A percentile compares a stretch with the other conserved stretches of the same genome.
Evolutionary conservation across 176 grass and related monocot species (phyloP).

Genomic region (Cenchrus fungigraminus): DNA sequence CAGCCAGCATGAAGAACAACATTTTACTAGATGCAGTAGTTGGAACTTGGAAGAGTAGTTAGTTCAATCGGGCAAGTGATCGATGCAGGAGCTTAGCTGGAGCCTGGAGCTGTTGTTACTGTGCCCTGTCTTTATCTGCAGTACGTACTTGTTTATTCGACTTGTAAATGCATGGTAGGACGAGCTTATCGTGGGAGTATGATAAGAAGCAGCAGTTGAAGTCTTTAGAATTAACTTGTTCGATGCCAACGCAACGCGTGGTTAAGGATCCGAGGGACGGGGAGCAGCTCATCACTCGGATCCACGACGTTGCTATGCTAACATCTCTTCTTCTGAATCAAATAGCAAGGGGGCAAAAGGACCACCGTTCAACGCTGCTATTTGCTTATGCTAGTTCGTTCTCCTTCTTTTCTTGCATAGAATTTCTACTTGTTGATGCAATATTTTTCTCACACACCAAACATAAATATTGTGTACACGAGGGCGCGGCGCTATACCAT

Average conservation of each 20-base stretch:
- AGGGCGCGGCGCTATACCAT: too few relatives aligned
- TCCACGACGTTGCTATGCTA: not conserved
- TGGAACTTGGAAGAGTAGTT: too few relatives aligned
- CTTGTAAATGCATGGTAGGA: not conserved
- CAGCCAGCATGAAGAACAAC: too few relatives aligned
- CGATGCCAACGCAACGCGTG: not conserved
- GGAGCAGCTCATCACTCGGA: not conserved
- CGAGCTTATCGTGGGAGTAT: not conserved
- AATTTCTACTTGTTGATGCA: too few relatives aligned
- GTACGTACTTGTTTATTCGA: not conserved
- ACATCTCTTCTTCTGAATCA: not conserved
- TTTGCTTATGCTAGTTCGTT: not conserved
- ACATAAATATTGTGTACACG: too few relatives aligned
- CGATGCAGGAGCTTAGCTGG: not conserved
- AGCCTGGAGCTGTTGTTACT: not conserved
- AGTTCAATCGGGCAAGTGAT: not conserved
- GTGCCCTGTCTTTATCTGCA: not conserved
- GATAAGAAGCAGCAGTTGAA: not conserved
- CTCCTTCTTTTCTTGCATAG: too few relatives aligned
- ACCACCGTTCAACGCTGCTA: not conserved
- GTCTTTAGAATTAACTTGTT: not conserved
- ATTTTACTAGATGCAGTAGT: too few relatives aligned
- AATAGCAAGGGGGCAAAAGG: not conserved
- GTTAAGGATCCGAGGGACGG: slow-evolving; percentile 9
- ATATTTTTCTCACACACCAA: too few relatives aligned